Base-by-base conservation (phyloP, 345 rosid genomes). In the Bruguiera gymnorhiza region DNA sequence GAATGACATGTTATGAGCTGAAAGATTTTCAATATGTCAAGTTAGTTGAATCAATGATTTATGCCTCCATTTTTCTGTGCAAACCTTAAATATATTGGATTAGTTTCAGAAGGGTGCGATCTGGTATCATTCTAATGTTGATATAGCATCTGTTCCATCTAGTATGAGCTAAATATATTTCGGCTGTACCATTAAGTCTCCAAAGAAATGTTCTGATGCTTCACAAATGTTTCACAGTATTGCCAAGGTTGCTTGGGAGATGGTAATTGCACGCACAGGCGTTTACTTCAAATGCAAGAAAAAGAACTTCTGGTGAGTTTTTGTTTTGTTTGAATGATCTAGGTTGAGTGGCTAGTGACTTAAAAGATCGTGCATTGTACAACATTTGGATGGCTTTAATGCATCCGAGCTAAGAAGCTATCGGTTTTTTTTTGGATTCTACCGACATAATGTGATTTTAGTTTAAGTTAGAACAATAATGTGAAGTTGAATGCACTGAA, bases 291-390 rank as follows among this genome's bases (percentile, higher is more conserved):
- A 76, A 66, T 82, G 79, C 97, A 92, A 76, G 90, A 87, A 79
- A 86, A 80, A 65, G 96, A 95, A 81, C 92, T 95, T 31, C 67
- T 71, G 79, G 97, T 89, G 70, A 65, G 94, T 71, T 29, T 66
- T 48, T 68, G 52, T 39, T 43, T 50, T 39, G 21, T 24, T 24
- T 10, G 30, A 23, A 3, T 56, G 3, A 27, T 24, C 50, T 43
- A 43, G 50, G 18, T 43, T 43, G 18, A 43, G 50, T 43, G 50
- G 16, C 50, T 13, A 39, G 46, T 39, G 18, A 43, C 18, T 43
- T 43, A 13, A 13, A 43, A 43, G 50, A 43, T 43, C 3, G 19
- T 43, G 50, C 16, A 43, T 43, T 43, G 50, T 1, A 43, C 50
- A 43, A 43, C 50, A 43, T 13, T 43, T 43, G 18, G 18, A 43